phyloP scores from a whole-genome alignment of 768 basidiomycete genomes.

The Leucosporidium yakuticum region DNA sequence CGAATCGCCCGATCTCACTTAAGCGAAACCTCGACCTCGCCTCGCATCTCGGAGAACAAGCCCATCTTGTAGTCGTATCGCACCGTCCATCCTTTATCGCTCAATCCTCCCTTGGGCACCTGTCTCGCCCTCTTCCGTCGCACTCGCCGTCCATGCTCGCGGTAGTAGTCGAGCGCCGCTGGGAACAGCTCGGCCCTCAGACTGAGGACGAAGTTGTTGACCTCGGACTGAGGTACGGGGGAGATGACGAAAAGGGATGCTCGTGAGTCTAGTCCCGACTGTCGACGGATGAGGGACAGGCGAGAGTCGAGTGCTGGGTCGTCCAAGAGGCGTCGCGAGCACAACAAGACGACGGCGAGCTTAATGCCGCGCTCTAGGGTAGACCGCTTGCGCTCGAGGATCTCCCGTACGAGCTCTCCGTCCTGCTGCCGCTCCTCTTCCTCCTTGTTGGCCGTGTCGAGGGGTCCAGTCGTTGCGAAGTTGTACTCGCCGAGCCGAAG shows the following conservation, averaged over 20 bases:
- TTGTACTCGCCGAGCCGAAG: constrained; percentile 56
- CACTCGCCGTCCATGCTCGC: constrained; percentile 83
- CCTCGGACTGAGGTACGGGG: constrained; percentile 77
- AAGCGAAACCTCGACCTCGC: constrained; percentile 84
- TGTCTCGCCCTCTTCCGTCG: constrained; percentile 61
- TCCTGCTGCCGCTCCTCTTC: constrained; percentile 69
- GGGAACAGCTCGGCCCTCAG: constrained; percentile 85
- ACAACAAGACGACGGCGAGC: constrained; percentile 86
- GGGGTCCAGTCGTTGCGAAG: constrained; percentile 30
- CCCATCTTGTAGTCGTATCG: constrained; percentile 98
- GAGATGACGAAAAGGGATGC: constrained; percentile 91
- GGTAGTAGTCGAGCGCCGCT: constrained; percentile 87
- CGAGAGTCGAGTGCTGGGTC: constrained; percentile 76
- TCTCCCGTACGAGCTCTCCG: constrained; percentile 67
- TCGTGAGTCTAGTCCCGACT: constrained; percentile 81
- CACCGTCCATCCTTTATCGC: constrained; percentile 88
- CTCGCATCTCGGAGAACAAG: constrained; percentile 88
- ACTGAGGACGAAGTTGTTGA: constrained; percentile 80
- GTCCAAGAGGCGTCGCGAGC: constrained; percentile 80
- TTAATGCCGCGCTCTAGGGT: constrained; percentile 84
- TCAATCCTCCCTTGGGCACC: constrained; percentile 17
- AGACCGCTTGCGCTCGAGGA: constrained; percentile 69
- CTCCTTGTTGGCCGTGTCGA: constrained; percentile 44
- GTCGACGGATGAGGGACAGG: constrained; percentile 76
- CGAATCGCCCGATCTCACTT: constrained; percentile 56